Percentiles rank a stretch among this genome's conserved stretches.
These are phyloP conservation scores for Coemansia sp. DNA, from an alignment of 192 early-diverging fungal species.

Conservation along the genomic window DNA sequence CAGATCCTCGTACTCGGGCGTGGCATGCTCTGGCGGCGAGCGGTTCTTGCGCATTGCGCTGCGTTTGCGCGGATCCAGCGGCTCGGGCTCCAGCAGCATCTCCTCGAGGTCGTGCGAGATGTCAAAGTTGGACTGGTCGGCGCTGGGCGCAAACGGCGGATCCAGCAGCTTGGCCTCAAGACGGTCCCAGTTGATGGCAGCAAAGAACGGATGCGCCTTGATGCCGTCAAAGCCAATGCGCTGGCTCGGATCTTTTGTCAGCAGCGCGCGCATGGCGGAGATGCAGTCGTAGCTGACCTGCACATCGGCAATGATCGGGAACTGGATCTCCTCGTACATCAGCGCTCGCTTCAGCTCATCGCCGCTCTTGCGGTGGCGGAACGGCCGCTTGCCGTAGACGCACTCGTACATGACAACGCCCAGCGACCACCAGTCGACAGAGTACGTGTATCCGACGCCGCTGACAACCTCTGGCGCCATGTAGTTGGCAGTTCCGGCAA, in stretches of 20 bases:
- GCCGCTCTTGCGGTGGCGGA: constrained; percentile 62
- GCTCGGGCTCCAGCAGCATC: constrained; percentile 94
- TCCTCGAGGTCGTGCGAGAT: constrained; percentile 96
- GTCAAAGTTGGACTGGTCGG: constrained; percentile 92
- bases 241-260: constrained; percentile 70
- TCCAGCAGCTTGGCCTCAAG: constrained; percentile 69
- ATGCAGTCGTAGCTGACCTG: constrained; percentile 67
- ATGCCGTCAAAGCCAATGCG: constrained; percentile 77
- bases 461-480: constrained; percentile 83
- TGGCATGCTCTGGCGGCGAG: constrained; percentile 28
- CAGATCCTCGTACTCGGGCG: constrained; percentile 68
- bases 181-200: constrained; percentile 71
- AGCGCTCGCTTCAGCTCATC: constrained; percentile 66
- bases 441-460: constrained; percentile 71
- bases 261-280: constrained; percentile 71
- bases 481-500: constrained; percentile 89
- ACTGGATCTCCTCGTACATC: constrained; percentile 65
- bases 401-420: constrained; percentile 91
- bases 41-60: constrained; percentile 56
- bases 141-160: constrained; percentile 86
- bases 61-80: constrained; percentile 77
- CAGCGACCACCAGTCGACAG: constrained; percentile 95
- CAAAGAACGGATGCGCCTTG: constrained; percentile 80
- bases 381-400: constrained; percentile 76
- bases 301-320: constrained; percentile 52